A percentile compares a stretch with the other conserved stretches of the same genome.
Evolutionary conservation across 225 moss, liverwort and hornwort genomes (phyloP).

Genomic region (Neckera pumila): DNA sequence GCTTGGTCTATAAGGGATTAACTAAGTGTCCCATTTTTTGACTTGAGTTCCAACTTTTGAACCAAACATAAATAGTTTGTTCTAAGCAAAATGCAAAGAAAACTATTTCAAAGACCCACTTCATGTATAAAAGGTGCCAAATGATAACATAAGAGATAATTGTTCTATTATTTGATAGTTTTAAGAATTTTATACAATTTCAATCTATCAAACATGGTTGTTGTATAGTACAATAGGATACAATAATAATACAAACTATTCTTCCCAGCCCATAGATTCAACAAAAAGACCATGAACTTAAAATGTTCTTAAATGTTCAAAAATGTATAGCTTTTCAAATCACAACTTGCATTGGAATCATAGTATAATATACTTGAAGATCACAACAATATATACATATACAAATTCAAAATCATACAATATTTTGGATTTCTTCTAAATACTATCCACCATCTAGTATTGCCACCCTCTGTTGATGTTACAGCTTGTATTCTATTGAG

Average conservation of each 20-base stretch:
- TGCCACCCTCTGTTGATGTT: rapidly evolving
- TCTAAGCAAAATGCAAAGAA: background rate
- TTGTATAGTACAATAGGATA: background rate
- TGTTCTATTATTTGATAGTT: background rate
- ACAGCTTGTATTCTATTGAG: rapidly evolving
- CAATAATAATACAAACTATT: background rate
- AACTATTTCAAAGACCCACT: background rate
- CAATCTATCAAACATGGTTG: background rate
- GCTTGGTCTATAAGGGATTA: background rate
- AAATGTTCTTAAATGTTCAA: background rate
- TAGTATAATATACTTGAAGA: background rate
- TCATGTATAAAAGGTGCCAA: background rate
- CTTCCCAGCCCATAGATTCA: too few species aligned
- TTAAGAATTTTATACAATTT: background rate
- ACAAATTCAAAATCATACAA: background rate
- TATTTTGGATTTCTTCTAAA: background rate
- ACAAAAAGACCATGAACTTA: background rate
- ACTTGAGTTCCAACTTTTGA: background rate
- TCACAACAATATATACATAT: background rate
- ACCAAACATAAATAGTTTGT: background rate
- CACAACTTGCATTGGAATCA: background rate
- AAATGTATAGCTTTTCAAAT: background rate
- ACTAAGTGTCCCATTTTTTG: background rate
- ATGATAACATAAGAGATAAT: background rate
- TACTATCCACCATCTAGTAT: background rate